Percentiles rank a stretch among this genome's conserved stretches.
Evolutionary conservation across 1,284 basidiomycete genomes (phyloP).

Genomic region (Wallemia hederae): DNA sequence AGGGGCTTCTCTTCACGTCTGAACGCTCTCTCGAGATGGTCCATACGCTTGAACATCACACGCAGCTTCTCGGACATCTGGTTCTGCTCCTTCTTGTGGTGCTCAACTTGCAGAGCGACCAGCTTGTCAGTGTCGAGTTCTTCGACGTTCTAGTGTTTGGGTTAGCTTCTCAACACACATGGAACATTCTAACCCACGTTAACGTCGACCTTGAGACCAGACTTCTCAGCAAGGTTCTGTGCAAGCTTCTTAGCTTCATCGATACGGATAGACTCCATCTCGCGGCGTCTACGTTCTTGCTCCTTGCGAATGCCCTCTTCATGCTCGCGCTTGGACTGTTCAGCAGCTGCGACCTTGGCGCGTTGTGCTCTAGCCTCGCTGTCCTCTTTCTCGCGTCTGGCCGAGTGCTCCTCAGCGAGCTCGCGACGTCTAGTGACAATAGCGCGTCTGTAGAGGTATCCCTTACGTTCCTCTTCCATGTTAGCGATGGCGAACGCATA

Average conservation of each 20-base stretch:
- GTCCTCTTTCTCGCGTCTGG: conserved; percentile 73
- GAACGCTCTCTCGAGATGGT: conserved; percentile 84
- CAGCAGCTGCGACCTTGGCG: conserved; percentile 37
- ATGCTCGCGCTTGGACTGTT: conserved; percentile 31
- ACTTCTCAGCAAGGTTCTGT: conserved; percentile 52
- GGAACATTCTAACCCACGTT: conserved; percentile 23
- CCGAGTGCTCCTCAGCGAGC: conserved; percentile 54
- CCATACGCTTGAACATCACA: conserved; percentile 63
- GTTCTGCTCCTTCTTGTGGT: conserved; percentile 88
- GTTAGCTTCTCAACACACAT: conserved; percentile 1
- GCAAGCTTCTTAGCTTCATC: conserved; percentile 78
- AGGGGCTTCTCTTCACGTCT: conserved; percentile 78
- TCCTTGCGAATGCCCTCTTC: conserved; percentile 46
- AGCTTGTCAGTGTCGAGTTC: conserved; percentile 63
- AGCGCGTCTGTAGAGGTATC: conserved; percentile 40
- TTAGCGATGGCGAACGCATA: conserved; percentile 18
- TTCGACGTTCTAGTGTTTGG: conserved; percentile 34
- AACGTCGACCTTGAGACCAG: conserved; percentile 57
- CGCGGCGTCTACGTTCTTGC: conserved; percentile 43
- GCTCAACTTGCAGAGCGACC: conserved; percentile 70
- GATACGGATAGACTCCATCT: conserved; percentile 51
- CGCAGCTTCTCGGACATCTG: conserved; percentile 59
- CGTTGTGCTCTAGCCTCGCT: conserved; percentile 47
- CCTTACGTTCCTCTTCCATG: conserved; percentile 36
- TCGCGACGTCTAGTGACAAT: conserved; percentile 66